Evolutionary conservation across 1,139 yeast genomes (phyloP), one percentile per base, ranked within the genome.

Genomic region (Petasospora rhodanensis): DNA sequence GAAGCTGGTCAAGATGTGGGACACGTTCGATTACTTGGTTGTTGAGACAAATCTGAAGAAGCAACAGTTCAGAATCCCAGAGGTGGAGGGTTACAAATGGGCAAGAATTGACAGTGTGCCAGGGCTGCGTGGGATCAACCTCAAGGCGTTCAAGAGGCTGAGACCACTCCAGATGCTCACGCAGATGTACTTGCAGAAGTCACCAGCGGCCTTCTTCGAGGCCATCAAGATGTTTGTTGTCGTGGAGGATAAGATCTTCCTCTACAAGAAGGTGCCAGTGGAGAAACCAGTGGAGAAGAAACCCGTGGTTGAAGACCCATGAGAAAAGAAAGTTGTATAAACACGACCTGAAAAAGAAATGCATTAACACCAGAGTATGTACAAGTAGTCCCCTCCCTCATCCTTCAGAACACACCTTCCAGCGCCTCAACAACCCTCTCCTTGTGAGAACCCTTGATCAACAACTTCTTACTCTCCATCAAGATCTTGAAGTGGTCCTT

Each of bases 361-460:
- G n/a, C 12, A 23, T 23, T 13, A 6, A 11, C 17, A 13, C n/a
- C n/a, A 23, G 17, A n/a, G 17, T 26, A 26, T 26, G 18, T 26
- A 19, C 29, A 32, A 18, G 12, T 17, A 14, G 9, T 11, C 16
- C 7, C 6, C 26, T 13, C 19, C 19, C 19, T 18, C 9, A 18
- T 7, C 19, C 7, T 17, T 32, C 32, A 46, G 26, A 49, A 49
- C 2, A 40, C 38, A 9, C 29, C 22, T 7, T 42, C 33, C 13
- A 49, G 38, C 4, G 40, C 37, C 11, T 31, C 25, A 12, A 27
- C 19, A 10, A 49, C 19, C 24, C 41, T 41, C 6, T 38, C 38
- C 6, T 69, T 70, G 31, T 67, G 64, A 50, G 79, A 74, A 16
- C 91, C 91, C 53, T 74, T 76, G 35, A 82, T 68, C 32, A 73